Evolutionary conservation across 495 filamentous ascomycete species (phyloP).

Genomic region (Neurospora discreta): DNA sequence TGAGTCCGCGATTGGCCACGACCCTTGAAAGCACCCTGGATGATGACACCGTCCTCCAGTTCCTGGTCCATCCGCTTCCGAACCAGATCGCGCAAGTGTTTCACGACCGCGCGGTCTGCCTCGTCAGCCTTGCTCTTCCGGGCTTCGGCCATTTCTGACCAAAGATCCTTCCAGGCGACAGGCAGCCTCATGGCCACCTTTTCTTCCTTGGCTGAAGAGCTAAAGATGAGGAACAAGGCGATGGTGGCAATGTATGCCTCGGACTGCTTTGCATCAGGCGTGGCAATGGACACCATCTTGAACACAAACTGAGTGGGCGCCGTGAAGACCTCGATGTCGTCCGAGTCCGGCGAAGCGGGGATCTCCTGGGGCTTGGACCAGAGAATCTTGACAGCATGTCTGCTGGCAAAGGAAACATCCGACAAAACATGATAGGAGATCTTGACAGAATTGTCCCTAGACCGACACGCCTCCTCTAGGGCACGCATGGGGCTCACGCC

Average conservation of each 20-base stretch:
- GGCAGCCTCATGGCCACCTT: constrained; percentile 74
- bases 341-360: constrained; percentile 26
- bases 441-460: constrained; percentile 58
- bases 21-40: constrained; percentile 61
- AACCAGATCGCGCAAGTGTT: constrained; percentile 49
- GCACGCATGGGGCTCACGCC: constrained; percentile 60
- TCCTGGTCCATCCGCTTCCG: constrained; percentile 45
- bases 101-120: constrained; percentile 52
- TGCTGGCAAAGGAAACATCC: constrained; percentile 57
- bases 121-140: constrained; percentile 60
- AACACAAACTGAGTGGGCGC: constrained; percentile 36
- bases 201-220: constrained; percentile 67
- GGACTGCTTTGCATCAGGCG: constrained; percentile 67
- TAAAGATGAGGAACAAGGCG: constrained; percentile 70
- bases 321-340: constrained; percentile 33
- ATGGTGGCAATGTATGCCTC: constrained; percentile 76
- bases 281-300: constrained; percentile 66
- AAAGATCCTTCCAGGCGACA: constrained; percentile 71
- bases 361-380: constrained; percentile 73
- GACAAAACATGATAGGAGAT: constrained; percentile 59
- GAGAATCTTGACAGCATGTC: constrained; percentile 58
- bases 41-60: constrained; percentile 61
- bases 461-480: constrained; percentile 78
- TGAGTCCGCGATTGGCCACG: constrained; percentile 38
- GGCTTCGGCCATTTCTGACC: constrained; percentile 59